Evolutionary conservation across 2,329 filamentous ascomycete genomes (phyloP).

Genomic region (Chaetomium olivaceum): DNA sequence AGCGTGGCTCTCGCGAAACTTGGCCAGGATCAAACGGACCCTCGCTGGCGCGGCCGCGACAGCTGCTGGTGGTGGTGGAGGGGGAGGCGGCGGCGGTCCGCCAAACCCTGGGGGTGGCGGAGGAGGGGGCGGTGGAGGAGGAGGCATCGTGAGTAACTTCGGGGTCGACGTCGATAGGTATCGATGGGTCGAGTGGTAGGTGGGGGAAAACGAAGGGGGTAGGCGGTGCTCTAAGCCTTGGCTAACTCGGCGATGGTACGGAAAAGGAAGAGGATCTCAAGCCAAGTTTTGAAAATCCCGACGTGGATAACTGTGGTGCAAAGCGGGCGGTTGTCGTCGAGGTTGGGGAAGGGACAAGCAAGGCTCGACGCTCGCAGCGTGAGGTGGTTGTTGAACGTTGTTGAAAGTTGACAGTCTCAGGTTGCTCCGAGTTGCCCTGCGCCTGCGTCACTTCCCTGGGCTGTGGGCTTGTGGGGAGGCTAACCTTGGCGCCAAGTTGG

Average conservation of each 20-base stretch:
- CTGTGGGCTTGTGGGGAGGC: background rate
- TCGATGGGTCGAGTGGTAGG: background rate
- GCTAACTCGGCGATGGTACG: background rate
- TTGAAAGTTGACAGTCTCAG: background rate
- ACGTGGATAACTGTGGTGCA: background rate
- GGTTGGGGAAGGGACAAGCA: background rate
- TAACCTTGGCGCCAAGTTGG: conserved; percentile 5
- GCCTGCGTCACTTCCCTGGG: background rate
- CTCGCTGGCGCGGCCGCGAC: conserved; percentile 56
- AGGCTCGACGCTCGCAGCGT: background rate
- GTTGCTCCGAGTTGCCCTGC: background rate
- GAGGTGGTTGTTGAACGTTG: background rate
- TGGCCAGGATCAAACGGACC: conserved; percentile 51
- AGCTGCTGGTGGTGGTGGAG: conserved; percentile 61
- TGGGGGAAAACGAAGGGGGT: too few relatives aligned
- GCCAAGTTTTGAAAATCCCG: background rate
- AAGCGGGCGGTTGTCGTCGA: background rate
- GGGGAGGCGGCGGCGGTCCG: conserved; percentile 61
- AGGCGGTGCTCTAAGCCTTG: background rate
- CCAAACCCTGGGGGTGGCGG: conserved; percentile 57
- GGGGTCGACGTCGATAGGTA: background rate
- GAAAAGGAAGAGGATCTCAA: background rate
- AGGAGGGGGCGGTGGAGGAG: conserved; percentile 68
- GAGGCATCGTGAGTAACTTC: conserved; percentile 42
- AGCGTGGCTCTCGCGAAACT: conserved; percentile 25